phyloP scores from a whole-genome alignment of 495 filamentous ascomycete genomes.

The Tuber magnatum region DNA sequence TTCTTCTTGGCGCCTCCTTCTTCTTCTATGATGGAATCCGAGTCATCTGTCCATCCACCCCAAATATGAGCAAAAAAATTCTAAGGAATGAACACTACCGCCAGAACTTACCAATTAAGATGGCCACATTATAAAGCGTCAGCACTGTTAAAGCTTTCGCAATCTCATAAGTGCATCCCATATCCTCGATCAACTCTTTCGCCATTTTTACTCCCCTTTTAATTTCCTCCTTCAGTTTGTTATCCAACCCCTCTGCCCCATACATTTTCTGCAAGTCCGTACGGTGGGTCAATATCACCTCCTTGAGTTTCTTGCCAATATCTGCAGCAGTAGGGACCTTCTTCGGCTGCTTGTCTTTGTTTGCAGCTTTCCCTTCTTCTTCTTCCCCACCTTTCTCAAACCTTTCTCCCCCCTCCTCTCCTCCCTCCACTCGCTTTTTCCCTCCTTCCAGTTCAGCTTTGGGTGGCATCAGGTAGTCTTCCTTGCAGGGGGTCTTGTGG shows the following conservation, averaged over 20 bases:
- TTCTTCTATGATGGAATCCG: conserved; percentile 59
- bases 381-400: too few relatives aligned
- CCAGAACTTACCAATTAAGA: conserved; percentile 22
- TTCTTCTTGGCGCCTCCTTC: conserved; percentile 53
- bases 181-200: neutral
- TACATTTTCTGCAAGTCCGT: neutral
- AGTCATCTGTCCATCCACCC: conserved; percentile 49
- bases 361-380: too few relatives aligned
- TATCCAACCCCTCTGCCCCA: neutral
- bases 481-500: neutral
- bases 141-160: conserved; percentile 15
- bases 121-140: conserved; percentile 25
- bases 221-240: neutral
- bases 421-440: too few relatives aligned
- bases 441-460: neutral
- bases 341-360: neutral
- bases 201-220: neutral
- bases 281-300: neutral
- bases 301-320: neutral
- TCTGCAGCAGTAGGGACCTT: neutral
- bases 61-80: too few relatives aligned
- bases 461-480: neutral
- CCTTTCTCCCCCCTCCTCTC: too few relatives aligned
- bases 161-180: conserved; percentile 11
- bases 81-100: neutral